Evolutionary conservation across 345 rosid species (phyloP), one percentile per base, ranked within the genome.

Genomic region (Pugionium dolabratum): DNA sequence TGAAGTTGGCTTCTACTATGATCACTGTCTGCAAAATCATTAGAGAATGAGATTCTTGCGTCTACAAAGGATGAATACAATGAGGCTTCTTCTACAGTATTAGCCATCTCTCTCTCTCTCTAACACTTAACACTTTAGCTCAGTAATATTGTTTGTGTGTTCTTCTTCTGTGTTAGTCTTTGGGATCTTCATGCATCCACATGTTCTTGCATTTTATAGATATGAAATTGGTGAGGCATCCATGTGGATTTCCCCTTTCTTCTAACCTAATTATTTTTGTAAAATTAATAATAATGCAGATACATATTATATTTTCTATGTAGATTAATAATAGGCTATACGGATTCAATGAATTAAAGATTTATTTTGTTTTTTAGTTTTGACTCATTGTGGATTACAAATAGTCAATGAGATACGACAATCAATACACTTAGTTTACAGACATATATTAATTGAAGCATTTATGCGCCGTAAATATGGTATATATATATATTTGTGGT

Each of bases 1-100:
- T 46, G 58, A 37, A 48, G 57, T 26, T 51, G 64, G 11, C 4
- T 59, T 31, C 58, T 31, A 40, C 26, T 30, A 52, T 3, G 55
- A 59, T 53, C 48, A 71, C 69, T 52, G 61, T 85, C 96, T 37
- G 73, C 88, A 72, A 91, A 88, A 67, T 86, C 96, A 69, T 69
- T 86, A 70, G 98, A 91, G 74, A 91, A 91, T 39, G 97, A 91
- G 81, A 91, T 91, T 79, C 97, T 86, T 54, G 96, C 91, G 64
- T 87, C 86, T 76, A 82, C 72, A 7, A 78, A 69, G 29, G 81
- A 64, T 49, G 75, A 73, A 82, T 84, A 78, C 76, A 79, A 51
- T 67, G 72, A 70, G 5, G 36, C 41, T 64, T 71, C 53, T 41
- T 87, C 86, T 79, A 83, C 71, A 3, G 61, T 54, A 59, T 76